A percentile compares a stretch with the other conserved stretches of the same genome.
Evolutionary conservation across 2,329 filamentous ascomycete genomes (phyloP).

Genomic region (Sclerotinia sclerotiorum): DNA sequence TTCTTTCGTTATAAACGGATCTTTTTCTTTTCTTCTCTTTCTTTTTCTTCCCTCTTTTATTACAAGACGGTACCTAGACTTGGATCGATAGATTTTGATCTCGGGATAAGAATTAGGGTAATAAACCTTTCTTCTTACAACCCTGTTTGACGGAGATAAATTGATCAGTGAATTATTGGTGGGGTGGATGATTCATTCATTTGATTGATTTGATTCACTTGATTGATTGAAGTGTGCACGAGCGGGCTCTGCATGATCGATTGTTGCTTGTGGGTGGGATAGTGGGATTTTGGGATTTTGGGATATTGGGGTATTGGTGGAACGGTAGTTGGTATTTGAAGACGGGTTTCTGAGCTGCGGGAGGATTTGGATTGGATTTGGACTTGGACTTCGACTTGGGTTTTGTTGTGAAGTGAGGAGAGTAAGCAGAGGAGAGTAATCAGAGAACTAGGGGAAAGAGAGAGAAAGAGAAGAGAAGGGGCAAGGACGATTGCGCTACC

Average conservation of each 20-base stretch:
- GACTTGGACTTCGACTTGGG: not conserved
- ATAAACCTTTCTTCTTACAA: no score
- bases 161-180: not conserved
- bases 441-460: no score
- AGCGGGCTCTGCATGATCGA: constrained; percentile 26
- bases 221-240: constrained; percentile 14
- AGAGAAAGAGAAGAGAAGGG: no score
- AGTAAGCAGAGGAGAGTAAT: no score
- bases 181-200: not conserved
- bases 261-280: not conserved
- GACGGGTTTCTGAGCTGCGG: not conserved
- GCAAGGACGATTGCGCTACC: not conserved
- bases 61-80: no score
- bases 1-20: no score
- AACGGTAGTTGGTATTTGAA: constrained; percentile 11
- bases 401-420: not conserved
- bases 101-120: no score
- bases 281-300: no score
- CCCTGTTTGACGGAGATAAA: not conserved
- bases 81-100: no score
- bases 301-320: not conserved
- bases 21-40: no score
- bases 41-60: no score
- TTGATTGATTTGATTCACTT: not conserved
- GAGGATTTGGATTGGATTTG: no score